These are phyloP conservation scores for Prunus campanulata DNA, from an alignment of 306 rosid species.

Conservation along the genomic window DNA sequence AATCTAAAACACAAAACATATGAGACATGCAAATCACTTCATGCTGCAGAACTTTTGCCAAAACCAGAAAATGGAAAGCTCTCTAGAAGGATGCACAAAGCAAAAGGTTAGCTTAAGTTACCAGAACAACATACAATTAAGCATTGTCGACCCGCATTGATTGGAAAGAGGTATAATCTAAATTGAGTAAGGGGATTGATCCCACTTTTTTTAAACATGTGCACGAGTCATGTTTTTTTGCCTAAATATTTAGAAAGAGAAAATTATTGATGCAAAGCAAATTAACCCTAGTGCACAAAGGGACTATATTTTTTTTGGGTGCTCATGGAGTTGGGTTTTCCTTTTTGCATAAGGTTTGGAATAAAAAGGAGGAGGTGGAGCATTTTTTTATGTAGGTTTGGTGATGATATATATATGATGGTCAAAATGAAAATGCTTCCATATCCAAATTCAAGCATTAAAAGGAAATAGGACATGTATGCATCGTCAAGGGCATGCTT, in stretches of 20 bases:
- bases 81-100: not conserved
- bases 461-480: not conserved
- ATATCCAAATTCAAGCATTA: not conserved
- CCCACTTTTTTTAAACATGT: conserved; percentile 11
- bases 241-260: not conserved
- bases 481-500: not conserved
- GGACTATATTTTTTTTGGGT: not conserved
- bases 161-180: not conserved
- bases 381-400: not conserved
- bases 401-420: not conserved
- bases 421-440: not conserved
- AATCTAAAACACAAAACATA: not conserved
- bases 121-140: not conserved
- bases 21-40: not conserved
- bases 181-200: not conserved
- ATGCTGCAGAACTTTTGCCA: conserved; percentile 11
- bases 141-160: conserved; percentile 1
- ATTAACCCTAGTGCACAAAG: not conserved
- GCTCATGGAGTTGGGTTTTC: not conserved
- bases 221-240: not conserved
- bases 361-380: not conserved
- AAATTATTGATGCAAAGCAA: not conserved
- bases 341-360: conserved; percentile 5
- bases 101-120: not conserved
- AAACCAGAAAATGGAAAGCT: conserved; percentile 33